Evolutionary conservation across 164 flowering plant genomes (phyloP).

Genomic region (Pachysandra terminalis): DNA sequence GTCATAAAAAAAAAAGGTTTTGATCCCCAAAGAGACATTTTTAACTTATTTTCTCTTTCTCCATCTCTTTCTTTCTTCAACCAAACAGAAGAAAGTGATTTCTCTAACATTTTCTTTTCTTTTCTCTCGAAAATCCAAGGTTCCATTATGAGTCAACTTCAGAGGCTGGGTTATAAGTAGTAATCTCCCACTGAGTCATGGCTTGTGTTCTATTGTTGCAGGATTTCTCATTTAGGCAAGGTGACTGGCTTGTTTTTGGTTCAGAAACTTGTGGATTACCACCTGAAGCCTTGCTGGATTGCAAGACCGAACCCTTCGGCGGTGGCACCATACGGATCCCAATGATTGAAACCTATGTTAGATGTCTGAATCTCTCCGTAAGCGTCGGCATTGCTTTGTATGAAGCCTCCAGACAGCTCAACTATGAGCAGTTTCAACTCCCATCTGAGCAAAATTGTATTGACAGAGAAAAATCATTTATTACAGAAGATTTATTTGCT

Average conservation of each 20-base stretch:
- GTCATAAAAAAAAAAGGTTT: too few species aligned
- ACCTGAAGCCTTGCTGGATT: constrained; percentile 66
- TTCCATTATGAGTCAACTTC: neutral
- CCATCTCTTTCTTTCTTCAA: too few species aligned
- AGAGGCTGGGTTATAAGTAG: too few species aligned
- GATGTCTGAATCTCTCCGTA: constrained; percentile 89
- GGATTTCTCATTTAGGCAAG: constrained; percentile 77
- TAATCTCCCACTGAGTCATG: neutral
- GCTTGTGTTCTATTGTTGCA: constrained; percentile 25
- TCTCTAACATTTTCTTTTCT: too few species aligned
- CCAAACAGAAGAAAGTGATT: too few species aligned
- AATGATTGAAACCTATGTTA: constrained; percentile 93
- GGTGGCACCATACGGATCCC: constrained; percentile 85
- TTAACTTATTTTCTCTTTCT: too few species aligned
- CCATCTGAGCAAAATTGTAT: constrained; percentile 35
- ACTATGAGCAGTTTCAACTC: constrained; percentile 71
- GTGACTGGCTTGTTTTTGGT: constrained; percentile 95
- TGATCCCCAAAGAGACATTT: too few species aligned
- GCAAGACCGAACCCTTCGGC: constrained; percentile 54
- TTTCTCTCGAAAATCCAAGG: too few species aligned
- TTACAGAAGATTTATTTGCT: constrained; percentile 75
- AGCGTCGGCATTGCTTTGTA: constrained; percentile 91
- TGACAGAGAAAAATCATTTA: constrained; percentile 28
- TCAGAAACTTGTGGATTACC: constrained; percentile 87
- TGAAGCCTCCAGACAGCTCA: constrained; percentile 90